phyloP scores from a whole-genome alignment of 2,329 filamentous ascomycete species.

The Sporothrix humicola region DNA sequence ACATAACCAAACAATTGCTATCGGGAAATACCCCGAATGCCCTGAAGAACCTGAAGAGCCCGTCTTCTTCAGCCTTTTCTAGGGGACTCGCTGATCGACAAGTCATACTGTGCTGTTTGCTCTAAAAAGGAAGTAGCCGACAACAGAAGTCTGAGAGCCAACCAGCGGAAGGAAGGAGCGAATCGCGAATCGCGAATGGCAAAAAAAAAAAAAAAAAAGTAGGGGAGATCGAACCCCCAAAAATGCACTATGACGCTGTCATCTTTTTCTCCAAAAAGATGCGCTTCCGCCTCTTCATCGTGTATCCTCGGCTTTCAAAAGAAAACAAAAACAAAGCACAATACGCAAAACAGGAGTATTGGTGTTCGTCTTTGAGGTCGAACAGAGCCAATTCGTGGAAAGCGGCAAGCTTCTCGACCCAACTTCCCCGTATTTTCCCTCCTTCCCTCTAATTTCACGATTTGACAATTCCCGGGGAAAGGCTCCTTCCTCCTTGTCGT shows the following conservation, averaged over 20 bases:
- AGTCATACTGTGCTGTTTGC: background rate
- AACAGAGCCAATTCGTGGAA: too few relatives aligned
- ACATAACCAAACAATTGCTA: background rate
- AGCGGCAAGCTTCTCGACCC: background rate
- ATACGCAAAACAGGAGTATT: background rate
- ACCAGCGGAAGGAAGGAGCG: background rate
- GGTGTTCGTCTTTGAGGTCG: too few relatives aligned
- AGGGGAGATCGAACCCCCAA: background rate
- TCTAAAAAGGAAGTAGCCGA: slow-evolving; percentile 2
- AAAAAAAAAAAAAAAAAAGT: slow-evolving; percentile 6
- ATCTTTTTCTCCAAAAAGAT: slow-evolving; percentile 21
- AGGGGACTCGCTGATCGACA: slow-evolving; percentile 4
- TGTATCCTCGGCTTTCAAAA: slow-evolving; percentile 12
- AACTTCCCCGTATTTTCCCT: slow-evolving; percentile 7
- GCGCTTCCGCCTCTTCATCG: slow-evolving; percentile 14
- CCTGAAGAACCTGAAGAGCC: background rate
- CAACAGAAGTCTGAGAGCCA: background rate
- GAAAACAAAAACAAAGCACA: background rate
- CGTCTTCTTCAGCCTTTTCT: background rate
- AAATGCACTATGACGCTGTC: slow-evolving; percentile 20
- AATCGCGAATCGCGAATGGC: slow-evolving; percentile 7
- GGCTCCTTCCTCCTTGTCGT: slow-evolving; percentile 23
- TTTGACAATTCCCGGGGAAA: slow-evolving; percentile 10
- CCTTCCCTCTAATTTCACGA: slow-evolving; percentile 1
- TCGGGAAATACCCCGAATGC: background rate